Conservation (phyloP, 2,329 filamentous ascomycete species). For the Aspergillus intermedius region DNA sequence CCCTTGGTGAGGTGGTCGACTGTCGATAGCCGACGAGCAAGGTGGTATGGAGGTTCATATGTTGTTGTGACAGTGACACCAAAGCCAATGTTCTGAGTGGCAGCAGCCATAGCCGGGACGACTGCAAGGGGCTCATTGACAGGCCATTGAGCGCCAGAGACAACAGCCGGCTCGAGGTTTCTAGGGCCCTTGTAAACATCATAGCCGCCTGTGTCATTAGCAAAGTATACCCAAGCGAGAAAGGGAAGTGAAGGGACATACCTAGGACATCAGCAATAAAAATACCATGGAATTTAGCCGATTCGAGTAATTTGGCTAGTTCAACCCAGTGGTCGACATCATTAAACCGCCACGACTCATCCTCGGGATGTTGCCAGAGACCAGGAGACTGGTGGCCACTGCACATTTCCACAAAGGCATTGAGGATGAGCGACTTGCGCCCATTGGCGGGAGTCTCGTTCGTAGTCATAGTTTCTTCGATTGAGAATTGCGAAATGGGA, state of each 20-base stretch:
- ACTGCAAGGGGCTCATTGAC: constrained; percentile 63
- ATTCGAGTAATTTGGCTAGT: constrained; percentile 54
- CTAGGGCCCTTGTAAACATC: constrained; percentile 61
- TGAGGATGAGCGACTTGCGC: constrained; percentile 45
- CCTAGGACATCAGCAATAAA: constrained; percentile 62
- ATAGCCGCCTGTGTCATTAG: constrained; percentile 48
- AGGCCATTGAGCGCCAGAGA: constrained; percentile 62
- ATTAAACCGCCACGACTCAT: constrained; percentile 57
- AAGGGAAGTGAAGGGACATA: constrained; percentile 12
- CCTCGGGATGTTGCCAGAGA: constrained; percentile 59
- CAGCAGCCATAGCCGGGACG: constrained; percentile 62
- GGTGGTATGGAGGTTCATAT: constrained; percentile 63
- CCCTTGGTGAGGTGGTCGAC: constrained; percentile 62
- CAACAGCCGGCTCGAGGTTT: constrained; percentile 54
- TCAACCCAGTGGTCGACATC: constrained; percentile 56
- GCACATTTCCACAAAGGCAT: constrained; percentile 48
- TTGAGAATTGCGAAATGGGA: neutral
- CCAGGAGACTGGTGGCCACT: constrained; percentile 51
- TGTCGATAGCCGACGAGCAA: constrained; percentile 59
- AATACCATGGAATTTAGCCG: constrained; percentile 59
- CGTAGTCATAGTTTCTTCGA: constrained; percentile 5
- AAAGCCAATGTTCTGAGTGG: constrained; percentile 60
- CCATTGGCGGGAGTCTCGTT: constrained; percentile 18
- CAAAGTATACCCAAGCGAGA: constrained; percentile 15
- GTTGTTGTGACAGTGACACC: constrained; percentile 62